These are phyloP conservation scores for Cardamine chenopodiifolia DNA, from an alignment of 345 rosid genomes.

Conservation along the genomic window DNA sequence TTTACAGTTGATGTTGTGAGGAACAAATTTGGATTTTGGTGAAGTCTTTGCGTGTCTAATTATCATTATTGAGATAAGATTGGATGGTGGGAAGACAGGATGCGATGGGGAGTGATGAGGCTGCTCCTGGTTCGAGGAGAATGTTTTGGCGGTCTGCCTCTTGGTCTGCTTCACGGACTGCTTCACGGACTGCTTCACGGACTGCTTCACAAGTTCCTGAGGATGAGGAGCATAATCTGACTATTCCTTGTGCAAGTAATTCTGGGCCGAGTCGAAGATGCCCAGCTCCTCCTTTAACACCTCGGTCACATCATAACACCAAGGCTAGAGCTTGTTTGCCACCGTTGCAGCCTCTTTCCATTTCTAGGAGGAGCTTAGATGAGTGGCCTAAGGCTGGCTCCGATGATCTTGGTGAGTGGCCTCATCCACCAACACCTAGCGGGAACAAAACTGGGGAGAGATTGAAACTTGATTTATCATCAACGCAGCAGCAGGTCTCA, in stretches of 20 bases:
- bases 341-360: constrained; percentile 89
- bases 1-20: constrained; percentile 27
- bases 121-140: constrained; percentile 63
- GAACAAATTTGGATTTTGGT: constrained; percentile 25
- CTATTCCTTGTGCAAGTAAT: constrained; percentile 45
- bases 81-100: constrained; percentile 96
- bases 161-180: constrained; percentile 93
- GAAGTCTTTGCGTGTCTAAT: constrained; percentile 33
- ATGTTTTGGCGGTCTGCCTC: constrained; percentile 96
- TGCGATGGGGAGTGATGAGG: constrained; percentile 53
- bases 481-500: constrained; percentile 58
- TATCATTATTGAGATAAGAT: constrained; percentile 21
- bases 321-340: constrained; percentile 95
- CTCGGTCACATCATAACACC: constrained; percentile 82
- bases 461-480: constrained; percentile 85
- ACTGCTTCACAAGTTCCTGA: constrained; percentile 63
- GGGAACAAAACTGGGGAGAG: constrained; percentile 85
- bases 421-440: constrained; percentile 83
- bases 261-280: constrained; percentile 59
- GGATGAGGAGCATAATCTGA: constrained; percentile 52
- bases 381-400: constrained; percentile 99
- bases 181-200: constrained; percentile 91
- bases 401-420: constrained; percentile 98
- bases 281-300: constrained; percentile 75
- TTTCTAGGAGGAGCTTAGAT: constrained; percentile 89